Conservation (phyloP, 2,329 filamentous ascomycete species). For the Talaromyces sp. region DNA sequence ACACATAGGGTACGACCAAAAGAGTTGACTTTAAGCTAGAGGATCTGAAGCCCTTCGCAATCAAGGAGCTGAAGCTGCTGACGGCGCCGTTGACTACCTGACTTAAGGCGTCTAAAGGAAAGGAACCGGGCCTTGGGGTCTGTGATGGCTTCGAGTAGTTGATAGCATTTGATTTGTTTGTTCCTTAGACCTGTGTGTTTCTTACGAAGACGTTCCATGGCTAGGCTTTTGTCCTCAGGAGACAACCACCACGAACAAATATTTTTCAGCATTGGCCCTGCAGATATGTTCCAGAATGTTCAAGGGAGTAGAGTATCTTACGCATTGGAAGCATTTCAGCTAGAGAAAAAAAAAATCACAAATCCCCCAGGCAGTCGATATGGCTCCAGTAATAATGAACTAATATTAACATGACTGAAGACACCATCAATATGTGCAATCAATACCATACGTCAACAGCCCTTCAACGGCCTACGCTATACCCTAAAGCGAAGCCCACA, state of each 20-base stretch:
- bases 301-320: not conserved
- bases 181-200: not conserved
- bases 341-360: not conserved
- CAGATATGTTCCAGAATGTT: not conserved
- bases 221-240: not conserved
- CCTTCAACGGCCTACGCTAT: not conserved
- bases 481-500: not conserved
- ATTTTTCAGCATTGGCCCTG: not conserved
- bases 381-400: not conserved
- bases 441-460: not conserved
- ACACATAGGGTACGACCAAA: not conserved
- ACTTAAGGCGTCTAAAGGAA: not conserved
- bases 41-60: not conserved
- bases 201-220: not conserved
- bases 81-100: not conserved
- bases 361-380: not conserved
- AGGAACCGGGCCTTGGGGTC: not conserved
- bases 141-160: not conserved
- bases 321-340: not conserved
- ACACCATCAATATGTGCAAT: not conserved
- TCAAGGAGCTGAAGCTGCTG: not conserved
- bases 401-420: not conserved
- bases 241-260: not conserved
- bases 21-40: not conserved
- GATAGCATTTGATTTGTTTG: not conserved